These are phyloP conservation scores for Naganishia cerealis DNA, from an alignment of 1,284 basidiomycete species.

Conservation along the genomic window DNA sequence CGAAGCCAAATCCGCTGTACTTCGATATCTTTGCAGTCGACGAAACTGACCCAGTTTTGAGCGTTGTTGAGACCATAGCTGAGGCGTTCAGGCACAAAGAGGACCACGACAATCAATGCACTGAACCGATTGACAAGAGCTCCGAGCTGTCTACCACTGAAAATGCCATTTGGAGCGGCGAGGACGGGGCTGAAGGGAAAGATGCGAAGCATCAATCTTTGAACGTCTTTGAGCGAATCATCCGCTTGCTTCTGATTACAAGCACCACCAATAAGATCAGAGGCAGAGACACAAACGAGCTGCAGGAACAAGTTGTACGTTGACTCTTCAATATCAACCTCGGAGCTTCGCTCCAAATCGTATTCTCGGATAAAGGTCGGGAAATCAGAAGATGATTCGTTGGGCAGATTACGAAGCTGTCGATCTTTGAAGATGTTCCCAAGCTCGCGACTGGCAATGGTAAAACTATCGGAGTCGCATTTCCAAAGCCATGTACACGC, in stretches of 20 bases:
- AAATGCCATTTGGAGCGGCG: constrained; percentile 62
- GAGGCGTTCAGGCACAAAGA: constrained; percentile 64
- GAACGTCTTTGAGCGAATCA: constrained; percentile 59
- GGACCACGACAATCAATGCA: constrained; percentile 72
- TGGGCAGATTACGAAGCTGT: constrained; percentile 72
- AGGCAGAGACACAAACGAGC: constrained; percentile 53
- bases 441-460: constrained; percentile 64
- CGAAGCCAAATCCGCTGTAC: constrained; percentile 73
- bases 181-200: constrained; percentile 67
- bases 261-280: constrained; percentile 47
- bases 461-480: constrained; percentile 64
- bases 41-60: constrained; percentile 58
- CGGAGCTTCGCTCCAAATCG: constrained; percentile 62
- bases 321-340: constrained; percentile 62
- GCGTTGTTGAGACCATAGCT: constrained; percentile 60
- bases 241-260: constrained; percentile 49
- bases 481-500: constrained; percentile 73
- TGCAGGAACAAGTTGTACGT: constrained; percentile 74
- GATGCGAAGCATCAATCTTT: constrained; percentile 74
- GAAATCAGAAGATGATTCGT: constrained; percentile 69
- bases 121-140: constrained; percentile 84
- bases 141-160: constrained; percentile 65
- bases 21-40: constrained; percentile 67
- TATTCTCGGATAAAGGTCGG: constrained; percentile 71
- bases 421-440: constrained; percentile 77